Base-by-base conservation (phyloP, 1,284 basidiomycete genomes). In the Leucoagaricus sp. region DNA sequence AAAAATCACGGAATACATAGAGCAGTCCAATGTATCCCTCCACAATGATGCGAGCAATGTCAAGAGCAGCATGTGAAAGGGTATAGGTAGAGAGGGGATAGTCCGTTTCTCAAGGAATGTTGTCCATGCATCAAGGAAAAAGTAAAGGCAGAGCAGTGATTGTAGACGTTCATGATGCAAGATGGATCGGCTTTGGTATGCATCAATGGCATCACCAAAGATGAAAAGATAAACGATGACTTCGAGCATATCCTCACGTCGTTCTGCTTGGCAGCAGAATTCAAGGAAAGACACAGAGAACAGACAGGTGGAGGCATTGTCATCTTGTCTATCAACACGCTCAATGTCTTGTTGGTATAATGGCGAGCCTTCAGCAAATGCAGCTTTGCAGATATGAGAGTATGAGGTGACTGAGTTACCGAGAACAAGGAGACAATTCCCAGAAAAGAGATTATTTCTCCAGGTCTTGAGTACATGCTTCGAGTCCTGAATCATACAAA, bases 241-340 rank as follows among this genome's bases (percentile, higher is more conserved):
- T 33, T 6, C 7, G 12, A 33, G 6, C 6, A 7, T 7, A 33
- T 6, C 7, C 12, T 33, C 31, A 33, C 12, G 31, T 7, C 12
- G 12, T 7, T 33, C 12, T 12, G 6, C 31, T 7, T 12, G 7
- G 12, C 31, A 33, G 6, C 6, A 7, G 31, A 33, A 33, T 12
- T 33, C 12, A 33, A 33, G 31, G 31, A 12, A 7, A 6, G 61
- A 0, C 8, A 59, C 66, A n/a, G 63, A 68, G 49, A 70, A 69
- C 0, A 72, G 56, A 0, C 74, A 68, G 1, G 63, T 54, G 1
- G 77, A 75, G 1, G 77, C 75, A 53, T 66, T 65, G 60, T 78
- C 74, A 61, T 78, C 75, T 58, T 79, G 77, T 1, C 67, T 61
- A 56, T 76, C 74, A 1, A 71, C 17, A 28, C 70, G 69, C 8